phyloP scores from a whole-genome alignment of 1,139 yeast species.

The Nakaseomyces bracarensis region DNA sequence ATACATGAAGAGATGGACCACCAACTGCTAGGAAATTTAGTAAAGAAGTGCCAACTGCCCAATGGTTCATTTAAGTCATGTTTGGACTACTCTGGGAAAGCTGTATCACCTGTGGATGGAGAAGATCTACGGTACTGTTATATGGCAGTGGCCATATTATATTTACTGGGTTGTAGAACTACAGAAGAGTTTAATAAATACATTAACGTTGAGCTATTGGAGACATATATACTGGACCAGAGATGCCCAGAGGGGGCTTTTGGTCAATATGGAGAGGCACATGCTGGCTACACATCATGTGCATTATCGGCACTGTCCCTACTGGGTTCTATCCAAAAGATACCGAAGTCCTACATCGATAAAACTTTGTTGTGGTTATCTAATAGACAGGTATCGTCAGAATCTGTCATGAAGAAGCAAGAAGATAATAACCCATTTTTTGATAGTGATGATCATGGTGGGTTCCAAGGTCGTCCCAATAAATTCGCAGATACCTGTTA shows the following conservation, averaged over 20 bases:
- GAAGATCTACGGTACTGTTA: conserved; percentile 67
- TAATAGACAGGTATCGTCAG: conserved; percentile 47
- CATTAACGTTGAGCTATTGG: conserved; percentile 38
- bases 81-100: conserved; percentile 33
- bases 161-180: conserved; percentile 38
- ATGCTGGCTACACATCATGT: conserved; percentile 84
- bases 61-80: conserved; percentile 52
- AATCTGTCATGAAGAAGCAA: conserved; percentile 26
- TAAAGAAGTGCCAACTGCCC: conserved; percentile 22
- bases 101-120: conserved; percentile 46
- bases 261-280: conserved; percentile 59
- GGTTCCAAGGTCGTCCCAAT: conserved; percentile 81
- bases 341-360: conserved; percentile 18
- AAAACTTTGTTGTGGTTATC: conserved; percentile 50
- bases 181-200: conserved; percentile 30
- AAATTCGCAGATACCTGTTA: conserved; percentile 88
- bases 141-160: conserved; percentile 59
- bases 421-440: conserved; percentile 24
- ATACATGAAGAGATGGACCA: conserved; percentile 12
- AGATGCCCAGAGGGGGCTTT: conserved; percentile 62
- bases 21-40: conserved; percentile 17
- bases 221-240: conserved; percentile 38
- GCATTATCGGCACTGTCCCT: conserved; percentile 59
- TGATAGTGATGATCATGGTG: conserved; percentile 46
- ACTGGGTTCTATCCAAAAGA: conserved; percentile 31